A percentile compares a stretch with the other conserved stretches of the same genome.
Conservation (phyloP, 2,329 filamentous ascomycete genomes). For the Pestalotiopsis sp. region DNA sequence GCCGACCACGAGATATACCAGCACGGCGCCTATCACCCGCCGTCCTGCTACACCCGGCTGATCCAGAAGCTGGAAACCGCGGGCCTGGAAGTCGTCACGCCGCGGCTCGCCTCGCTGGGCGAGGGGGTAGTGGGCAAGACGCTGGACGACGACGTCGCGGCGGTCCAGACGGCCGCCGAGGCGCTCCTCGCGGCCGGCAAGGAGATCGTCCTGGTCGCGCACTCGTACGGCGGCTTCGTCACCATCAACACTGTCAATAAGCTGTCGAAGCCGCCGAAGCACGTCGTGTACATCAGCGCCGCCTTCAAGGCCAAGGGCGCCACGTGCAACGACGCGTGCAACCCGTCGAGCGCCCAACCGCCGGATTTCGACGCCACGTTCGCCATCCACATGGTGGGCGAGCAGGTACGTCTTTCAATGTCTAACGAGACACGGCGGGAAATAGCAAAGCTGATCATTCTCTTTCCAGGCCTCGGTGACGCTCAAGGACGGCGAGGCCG, state of each 20-base stretch:
- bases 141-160: slow-evolving; percentile 11
- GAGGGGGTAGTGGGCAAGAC: background rate
- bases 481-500: background rate
- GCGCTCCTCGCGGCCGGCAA: background rate
- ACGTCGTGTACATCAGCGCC: slow-evolving; percentile 8
- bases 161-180: background rate
- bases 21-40: slow-evolving; percentile 14
- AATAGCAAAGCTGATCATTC: background rate
- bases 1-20: background rate
- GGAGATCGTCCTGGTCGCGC: slow-evolving; percentile 9
- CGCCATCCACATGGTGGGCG: background rate
- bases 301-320: background rate
- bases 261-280: background rate
- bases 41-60: background rate
- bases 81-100: slow-evolving; percentile 6
- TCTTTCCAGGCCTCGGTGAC: background rate
- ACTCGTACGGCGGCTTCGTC: slow-evolving; percentile 13
- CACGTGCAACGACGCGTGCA: background rate
- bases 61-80: background rate
- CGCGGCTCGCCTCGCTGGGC: slow-evolving; percentile 9
- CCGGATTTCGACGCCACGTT: background rate
- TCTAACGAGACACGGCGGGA: too few relatives aligned
- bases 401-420: background rate
- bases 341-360: background rate
- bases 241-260: background rate